Evolutionary conservation across 2,329 filamentous ascomycete genomes (phyloP).

Genomic region (Fusarium beomiforme): DNA sequence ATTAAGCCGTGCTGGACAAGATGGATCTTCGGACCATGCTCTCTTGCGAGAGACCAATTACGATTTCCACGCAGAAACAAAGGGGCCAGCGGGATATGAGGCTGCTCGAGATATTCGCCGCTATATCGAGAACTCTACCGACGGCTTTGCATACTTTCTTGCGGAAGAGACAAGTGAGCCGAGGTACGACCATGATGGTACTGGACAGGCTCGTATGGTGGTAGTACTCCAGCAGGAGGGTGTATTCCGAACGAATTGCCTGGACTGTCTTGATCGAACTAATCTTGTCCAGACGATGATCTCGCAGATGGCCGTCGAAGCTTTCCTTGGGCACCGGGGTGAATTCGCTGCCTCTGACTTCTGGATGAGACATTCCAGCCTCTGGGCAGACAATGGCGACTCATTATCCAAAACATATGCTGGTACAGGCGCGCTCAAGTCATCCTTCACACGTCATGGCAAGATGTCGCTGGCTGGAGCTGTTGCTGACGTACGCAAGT

Average conservation of each 20-base stretch:
- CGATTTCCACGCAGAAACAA: constrained; percentile 96
- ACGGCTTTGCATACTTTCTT: constrained; percentile 92
- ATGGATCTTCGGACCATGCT: constrained; percentile 71
- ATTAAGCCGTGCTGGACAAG: constrained; percentile 68
- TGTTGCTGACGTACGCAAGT: constrained; percentile 94
- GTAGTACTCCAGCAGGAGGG: constrained; percentile 91
- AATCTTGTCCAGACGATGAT: constrained; percentile 97
- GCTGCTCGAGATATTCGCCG: constrained; percentile 85
- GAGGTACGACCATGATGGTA: constrained; percentile 52
- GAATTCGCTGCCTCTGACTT: constrained; percentile 81
- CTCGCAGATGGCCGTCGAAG: constrained; percentile 90
- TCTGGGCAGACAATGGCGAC: constrained; percentile 99
- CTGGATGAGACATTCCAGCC: constrained; percentile 88
- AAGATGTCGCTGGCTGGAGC: constrained; percentile 96
- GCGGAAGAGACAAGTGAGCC: constrained; percentile 75
- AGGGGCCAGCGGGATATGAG: constrained; percentile 86
- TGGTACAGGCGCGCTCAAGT: constrained; percentile 93
- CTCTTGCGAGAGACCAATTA: constrained; percentile 86
- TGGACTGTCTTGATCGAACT: constrained; percentile 95
- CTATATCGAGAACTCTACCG: constrained; percentile 80
- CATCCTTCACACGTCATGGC: constrained; percentile 91
- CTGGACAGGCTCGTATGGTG: constrained; percentile 59
- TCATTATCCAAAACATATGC: constrained; percentile 94
- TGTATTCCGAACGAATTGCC: constrained; percentile 94
- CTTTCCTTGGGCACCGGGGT: constrained; percentile 79